Percentiles rank a stretch among this genome's conserved stretches.
phyloP scores from a whole-genome alignment of 805 yeast genomes.

The Ogataea zsoltii region DNA sequence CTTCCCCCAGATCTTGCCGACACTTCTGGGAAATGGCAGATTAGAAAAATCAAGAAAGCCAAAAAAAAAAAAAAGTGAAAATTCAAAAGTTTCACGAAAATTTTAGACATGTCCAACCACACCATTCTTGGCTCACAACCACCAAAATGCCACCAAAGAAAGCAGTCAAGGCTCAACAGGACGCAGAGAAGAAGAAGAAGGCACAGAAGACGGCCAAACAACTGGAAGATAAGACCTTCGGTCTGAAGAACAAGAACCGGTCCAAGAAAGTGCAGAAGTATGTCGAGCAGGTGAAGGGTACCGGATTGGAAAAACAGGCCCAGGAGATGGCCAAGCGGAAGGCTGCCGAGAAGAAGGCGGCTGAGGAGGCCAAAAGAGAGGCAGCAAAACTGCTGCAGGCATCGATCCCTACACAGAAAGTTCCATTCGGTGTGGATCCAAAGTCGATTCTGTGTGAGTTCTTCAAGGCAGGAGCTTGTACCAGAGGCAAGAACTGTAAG shows the following conservation, averaged over 20 bases:
- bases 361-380: conserved; percentile 85
- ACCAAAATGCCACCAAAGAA: conserved; percentile 78
- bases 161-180: conserved; percentile 41
- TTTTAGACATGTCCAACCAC: background rate
- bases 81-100: conserved; percentile 14
- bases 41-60: background rate
- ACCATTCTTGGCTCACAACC: background rate
- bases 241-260: conserved; percentile 92
- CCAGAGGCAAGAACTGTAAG: conserved; percentile 83
- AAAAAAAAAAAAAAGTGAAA: background rate
- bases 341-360: conserved; percentile 88
- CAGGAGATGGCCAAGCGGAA: conserved; percentile 59
- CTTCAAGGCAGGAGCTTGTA: conserved; percentile 83
- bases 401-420: conserved; percentile 71
- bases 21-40: conserved; percentile 1
- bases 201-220: conserved; percentile 59
- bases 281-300: conserved; percentile 67
- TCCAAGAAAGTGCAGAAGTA: conserved; percentile 83
- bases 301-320: conserved; percentile 50
- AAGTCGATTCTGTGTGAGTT: conserved; percentile 87
- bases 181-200: conserved; percentile 62
- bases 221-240: conserved; percentile 88
- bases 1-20: conserved; percentile 1
- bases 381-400: conserved; percentile 75
- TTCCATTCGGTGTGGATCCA: conserved; percentile 97